Percentiles rank a stretch among this genome's conserved stretches.
Evolutionary conservation across 2,329 filamentous ascomycete species (phyloP).

Genomic region (Aspergillus japonicus): DNA sequence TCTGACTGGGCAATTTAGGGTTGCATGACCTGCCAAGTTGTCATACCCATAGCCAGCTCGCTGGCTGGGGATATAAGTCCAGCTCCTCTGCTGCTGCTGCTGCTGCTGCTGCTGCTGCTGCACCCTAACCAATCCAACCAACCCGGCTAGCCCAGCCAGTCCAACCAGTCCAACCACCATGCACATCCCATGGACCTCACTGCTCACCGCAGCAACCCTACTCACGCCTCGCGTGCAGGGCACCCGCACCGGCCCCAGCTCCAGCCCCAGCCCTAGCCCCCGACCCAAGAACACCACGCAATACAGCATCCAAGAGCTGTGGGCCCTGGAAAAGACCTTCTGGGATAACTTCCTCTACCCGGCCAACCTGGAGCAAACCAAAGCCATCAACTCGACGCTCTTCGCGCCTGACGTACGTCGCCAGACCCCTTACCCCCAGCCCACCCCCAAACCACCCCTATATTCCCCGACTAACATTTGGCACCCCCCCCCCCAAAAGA

Average conservation of each 20-base stretch:
- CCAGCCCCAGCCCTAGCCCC: too few species aligned
- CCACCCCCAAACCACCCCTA: too few species aligned
- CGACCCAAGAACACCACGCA: background rate
- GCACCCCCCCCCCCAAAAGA: too few species aligned
- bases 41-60: too few species aligned
- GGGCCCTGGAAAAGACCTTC: background rate
- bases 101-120: too few species aligned
- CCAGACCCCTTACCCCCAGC: rapidly evolving
- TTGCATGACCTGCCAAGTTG: too few species aligned
- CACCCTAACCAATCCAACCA: too few species aligned
- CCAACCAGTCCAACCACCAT: background rate
- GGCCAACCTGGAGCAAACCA: conserved; percentile 20
- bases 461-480: background rate
- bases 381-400: conserved; percentile 11
- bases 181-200: background rate
- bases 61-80: background rate
- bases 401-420: background rate
- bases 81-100: too few species aligned
- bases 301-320: background rate
- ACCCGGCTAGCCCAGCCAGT: too few species aligned
- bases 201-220: background rate
- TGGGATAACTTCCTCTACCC: conserved; percentile 4
- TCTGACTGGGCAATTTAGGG: too few species aligned
- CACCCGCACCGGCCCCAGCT: too few species aligned
- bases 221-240: background rate